Evolutionary conservation across 2,329 filamentous ascomycete genomes (phyloP).

Genomic region (Aspergillus latus): DNA sequence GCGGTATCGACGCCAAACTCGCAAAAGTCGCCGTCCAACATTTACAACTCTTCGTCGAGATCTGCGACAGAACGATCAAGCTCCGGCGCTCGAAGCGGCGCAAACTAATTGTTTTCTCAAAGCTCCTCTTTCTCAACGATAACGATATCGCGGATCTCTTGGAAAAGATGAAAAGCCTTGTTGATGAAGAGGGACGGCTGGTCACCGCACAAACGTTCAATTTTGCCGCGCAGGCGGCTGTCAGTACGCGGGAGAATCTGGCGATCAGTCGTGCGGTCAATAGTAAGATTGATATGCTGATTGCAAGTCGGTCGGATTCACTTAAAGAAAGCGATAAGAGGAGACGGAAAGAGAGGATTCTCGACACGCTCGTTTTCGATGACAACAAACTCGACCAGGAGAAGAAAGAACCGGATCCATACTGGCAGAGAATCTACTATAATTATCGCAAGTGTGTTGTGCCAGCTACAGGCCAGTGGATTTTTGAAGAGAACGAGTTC

Average conservation of each 20-base stretch:
- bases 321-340: constrained; percentile 16
- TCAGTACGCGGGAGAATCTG: constrained; percentile 15
- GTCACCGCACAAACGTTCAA: constrained; percentile 20
- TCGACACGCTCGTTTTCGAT: constrained; percentile 18
- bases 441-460: constrained; percentile 19
- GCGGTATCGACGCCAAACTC: constrained; percentile 20
- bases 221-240: constrained; percentile 16
- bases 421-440: constrained; percentile 20
- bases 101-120: constrained; percentile 17
- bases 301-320: constrained; percentile 18
- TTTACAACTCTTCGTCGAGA: constrained; percentile 23
- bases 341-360: constrained; percentile 12
- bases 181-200: constrained; percentile 19
- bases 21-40: constrained; percentile 21
- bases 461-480: constrained; percentile 18
- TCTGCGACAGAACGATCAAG: constrained; percentile 21
- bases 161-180: constrained; percentile 18
- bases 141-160: constrained; percentile 22
- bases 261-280: constrained; percentile 16
- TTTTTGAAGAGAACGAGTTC: constrained; percentile 18
- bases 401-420: constrained; percentile 16
- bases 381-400: constrained; percentile 20
- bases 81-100: constrained; percentile 17
- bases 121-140: constrained; percentile 22
- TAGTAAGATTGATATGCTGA: constrained; percentile 19